A percentile compares a stretch with the other conserved stretches of the same genome.
Conservation (phyloP, 2,329 filamentous ascomycete genomes). For the Macroventuria anomochaeta region DNA sequence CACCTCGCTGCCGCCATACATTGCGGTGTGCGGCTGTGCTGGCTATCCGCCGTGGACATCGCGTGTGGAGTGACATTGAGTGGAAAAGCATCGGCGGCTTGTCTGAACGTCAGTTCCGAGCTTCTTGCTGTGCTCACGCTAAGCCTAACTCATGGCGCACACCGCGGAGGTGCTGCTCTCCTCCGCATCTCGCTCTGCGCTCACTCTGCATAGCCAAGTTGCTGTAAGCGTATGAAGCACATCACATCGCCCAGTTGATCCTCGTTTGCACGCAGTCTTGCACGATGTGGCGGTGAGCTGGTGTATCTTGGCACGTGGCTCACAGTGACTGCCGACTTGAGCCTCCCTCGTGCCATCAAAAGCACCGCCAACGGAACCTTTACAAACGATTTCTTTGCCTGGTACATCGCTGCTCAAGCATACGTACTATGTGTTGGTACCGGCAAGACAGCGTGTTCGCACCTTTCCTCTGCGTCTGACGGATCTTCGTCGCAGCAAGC, state of each 20-base stretch:
- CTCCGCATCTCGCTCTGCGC: not conserved
- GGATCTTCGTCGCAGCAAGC: not conserved
- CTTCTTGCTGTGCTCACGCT: conserved; percentile 7
- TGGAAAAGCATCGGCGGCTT: not conserved
- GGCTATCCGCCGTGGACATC: conserved; percentile 21
- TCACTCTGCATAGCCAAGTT: not conserved
- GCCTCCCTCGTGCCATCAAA: not conserved
- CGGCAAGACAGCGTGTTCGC: not conserved
- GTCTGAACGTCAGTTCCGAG: not conserved
- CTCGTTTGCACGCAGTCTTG: not conserved
- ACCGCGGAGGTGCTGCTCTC: conserved; percentile 8
- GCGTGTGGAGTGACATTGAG: conserved; percentile 29
- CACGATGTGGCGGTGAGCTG: conserved; percentile 17
- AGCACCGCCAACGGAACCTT: not conserved
- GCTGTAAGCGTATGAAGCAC: not conserved
- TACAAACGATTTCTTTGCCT: not conserved
- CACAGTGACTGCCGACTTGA: not conserved
- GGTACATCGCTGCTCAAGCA: not conserved
- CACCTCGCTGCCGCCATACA: conserved; percentile 22
- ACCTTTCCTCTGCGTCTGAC: not conserved
- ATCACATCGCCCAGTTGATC: not conserved
- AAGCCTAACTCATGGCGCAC: conserved; percentile 15
- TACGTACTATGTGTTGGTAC: not conserved
- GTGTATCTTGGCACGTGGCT: conserved; percentile 5
- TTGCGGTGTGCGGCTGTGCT: conserved; percentile 17